Conservation (phyloP, 2,329 filamentous ascomycete genomes). For the Aspergillus spinulosporus region DNA sequence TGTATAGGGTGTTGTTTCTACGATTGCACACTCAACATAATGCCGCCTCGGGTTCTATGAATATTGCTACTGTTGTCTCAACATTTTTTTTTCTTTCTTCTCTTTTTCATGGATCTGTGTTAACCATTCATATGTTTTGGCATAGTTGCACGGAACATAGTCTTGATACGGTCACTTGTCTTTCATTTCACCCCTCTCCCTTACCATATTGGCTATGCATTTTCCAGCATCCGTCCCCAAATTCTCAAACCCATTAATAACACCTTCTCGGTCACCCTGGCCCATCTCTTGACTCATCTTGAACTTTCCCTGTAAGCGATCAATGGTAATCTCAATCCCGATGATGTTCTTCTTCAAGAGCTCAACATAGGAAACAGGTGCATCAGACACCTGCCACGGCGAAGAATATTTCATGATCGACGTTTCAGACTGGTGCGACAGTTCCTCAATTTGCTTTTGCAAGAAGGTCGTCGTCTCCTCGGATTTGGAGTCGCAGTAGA, state of each 20-base stretch:
- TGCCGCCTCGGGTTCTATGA: too few relatives aligned
- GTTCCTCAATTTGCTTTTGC: slow-evolving; percentile 13
- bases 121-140: too few relatives aligned
- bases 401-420: slow-evolving; percentile 57
- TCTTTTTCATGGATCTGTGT: too few relatives aligned
- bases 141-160: not conserved
- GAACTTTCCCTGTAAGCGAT: slow-evolving; percentile 59
- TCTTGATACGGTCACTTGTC: slow-evolving; percentile 10
- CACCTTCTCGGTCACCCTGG: slow-evolving; percentile 56
- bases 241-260: slow-evolving; percentile 57
- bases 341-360: slow-evolving; percentile 60
- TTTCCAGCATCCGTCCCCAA: slow-evolving; percentile 43
- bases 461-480: slow-evolving; percentile 53
- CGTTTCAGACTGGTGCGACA: slow-evolving; percentile 52
- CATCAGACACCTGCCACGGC: slow-evolving; percentile 59
- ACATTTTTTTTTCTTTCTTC: too few relatives aligned
- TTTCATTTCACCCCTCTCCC: slow-evolving; percentile 32
- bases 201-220: slow-evolving; percentile 38
- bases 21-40: too few relatives aligned
- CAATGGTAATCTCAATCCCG: slow-evolving; percentile 60
- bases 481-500: slow-evolving; percentile 55
- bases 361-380: slow-evolving; percentile 58
- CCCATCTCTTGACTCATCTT: slow-evolving; percentile 67
- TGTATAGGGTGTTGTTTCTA: too few relatives aligned
- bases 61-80: too few relatives aligned